Percentiles rank a stretch among this genome's conserved stretches.
Evolutionary conservation across 2,329 filamentous ascomycete species (phyloP).

Genomic region (Botrytis porri): DNA sequence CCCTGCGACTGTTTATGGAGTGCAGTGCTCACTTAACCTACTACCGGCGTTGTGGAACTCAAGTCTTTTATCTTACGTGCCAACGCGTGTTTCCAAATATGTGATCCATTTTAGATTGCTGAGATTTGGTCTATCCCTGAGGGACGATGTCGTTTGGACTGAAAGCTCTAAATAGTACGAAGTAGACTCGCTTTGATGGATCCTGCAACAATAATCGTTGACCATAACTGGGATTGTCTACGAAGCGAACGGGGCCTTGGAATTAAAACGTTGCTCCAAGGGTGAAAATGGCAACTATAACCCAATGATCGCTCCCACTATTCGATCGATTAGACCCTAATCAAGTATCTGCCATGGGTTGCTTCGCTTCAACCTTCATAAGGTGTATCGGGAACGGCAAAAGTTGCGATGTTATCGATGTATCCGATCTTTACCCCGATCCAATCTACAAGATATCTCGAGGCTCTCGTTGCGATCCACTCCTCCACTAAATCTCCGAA

Average conservation of each 20-base stretch:
- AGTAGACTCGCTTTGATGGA: neutral
- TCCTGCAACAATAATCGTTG: slow-evolving; percentile 12
- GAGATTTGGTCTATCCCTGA: neutral
- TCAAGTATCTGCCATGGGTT: neutral
- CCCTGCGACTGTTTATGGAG: slow-evolving; percentile 7
- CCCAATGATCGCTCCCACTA: slow-evolving; percentile 13
- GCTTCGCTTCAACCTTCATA: neutral
- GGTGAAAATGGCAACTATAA: slow-evolving; percentile 9
- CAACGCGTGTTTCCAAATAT: slow-evolving; percentile 2
- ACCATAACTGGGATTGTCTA: neutral
- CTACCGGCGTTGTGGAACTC: slow-evolving; percentile 15
- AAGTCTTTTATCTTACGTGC: neutral
- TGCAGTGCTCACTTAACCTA: slow-evolving; percentile 9
- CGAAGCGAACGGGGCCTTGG: slow-evolving; percentile 8
- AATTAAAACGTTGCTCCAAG: slow-evolving; percentile 3
- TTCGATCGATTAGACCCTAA: neutral
- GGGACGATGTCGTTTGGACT: neutral
- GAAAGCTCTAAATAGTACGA: slow-evolving; percentile 13
- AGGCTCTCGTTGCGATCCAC: slow-evolving; percentile 21
- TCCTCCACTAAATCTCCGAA: slow-evolving; percentile 28
- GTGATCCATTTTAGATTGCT: neutral
- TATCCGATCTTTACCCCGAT: slow-evolving; percentile 13
- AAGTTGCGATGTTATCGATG: slow-evolving; percentile 13
- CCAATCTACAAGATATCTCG: slow-evolving; percentile 14
- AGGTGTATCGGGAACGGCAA: slow-evolving; percentile 3